A percentile compares a stretch with the other conserved stretches of the same genome.
phyloP scores from a whole-genome alignment of 176 grass and related monocot genomes.

The Tillandsia leiboldiana region DNA sequence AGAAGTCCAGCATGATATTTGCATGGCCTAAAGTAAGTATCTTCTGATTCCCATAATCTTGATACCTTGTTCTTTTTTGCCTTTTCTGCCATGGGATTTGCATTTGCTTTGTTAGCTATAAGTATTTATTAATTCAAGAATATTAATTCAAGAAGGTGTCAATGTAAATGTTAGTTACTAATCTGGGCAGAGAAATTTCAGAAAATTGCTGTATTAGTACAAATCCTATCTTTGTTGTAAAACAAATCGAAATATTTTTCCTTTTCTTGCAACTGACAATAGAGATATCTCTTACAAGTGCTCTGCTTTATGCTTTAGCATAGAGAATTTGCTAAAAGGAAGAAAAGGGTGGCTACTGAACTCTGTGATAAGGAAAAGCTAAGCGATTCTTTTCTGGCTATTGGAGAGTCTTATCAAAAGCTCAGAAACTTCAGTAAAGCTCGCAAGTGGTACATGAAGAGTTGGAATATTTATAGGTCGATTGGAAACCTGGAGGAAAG shows the following conservation, averaged over 20 bases:
- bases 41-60: constrained; percentile 3
- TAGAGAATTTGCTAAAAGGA: constrained; percentile 71
- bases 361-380: constrained; percentile 73
- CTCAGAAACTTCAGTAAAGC: constrained; percentile 85
- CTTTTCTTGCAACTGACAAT: constrained; percentile 8
- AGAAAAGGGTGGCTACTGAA: constrained; percentile 58
- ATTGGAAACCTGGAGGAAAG: constrained; percentile 77
- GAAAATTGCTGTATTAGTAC: neutral
- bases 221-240: neutral
- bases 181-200: neutral
- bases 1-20: constrained; percentile 43
- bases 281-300: neutral
- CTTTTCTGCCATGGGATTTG: neutral
- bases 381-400: constrained; percentile 51
- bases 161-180: neutral
- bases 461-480: constrained; percentile 59
- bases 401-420: constrained; percentile 85
- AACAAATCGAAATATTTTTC: constrained; percentile 1
- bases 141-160: neutral
- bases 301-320: constrained; percentile 47
- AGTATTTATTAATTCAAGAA: neutral
- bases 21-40: constrained; percentile 81
- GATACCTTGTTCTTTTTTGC: neutral
- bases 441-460: constrained; percentile 81
- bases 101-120: neutral